Conservation (phyloP, 2,329 filamentous ascomycete species). For the Purpureocillium lavendulum region DNA sequence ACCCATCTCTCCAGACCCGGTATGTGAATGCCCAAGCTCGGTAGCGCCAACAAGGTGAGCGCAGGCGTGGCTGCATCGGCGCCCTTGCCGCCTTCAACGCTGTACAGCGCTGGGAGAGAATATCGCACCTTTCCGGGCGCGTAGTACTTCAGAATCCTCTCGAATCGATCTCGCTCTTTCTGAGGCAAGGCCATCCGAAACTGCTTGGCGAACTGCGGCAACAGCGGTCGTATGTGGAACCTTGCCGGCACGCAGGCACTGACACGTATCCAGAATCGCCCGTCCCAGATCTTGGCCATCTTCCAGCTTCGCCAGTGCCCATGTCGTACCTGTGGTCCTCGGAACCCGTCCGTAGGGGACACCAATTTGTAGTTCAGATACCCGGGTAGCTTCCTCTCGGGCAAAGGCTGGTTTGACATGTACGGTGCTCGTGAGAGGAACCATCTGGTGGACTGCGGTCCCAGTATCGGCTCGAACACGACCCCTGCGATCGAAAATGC, state of each 20-base stretch:
- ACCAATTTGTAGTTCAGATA: constrained; percentile 9
- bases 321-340: constrained; percentile 5
- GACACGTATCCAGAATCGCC: constrained; percentile 52
- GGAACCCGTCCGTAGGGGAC: neutral
- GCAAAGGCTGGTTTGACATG: constrained; percentile 25
- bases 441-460: constrained; percentile 24
- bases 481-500: constrained; percentile 32
- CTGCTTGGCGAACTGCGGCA: constrained; percentile 30
- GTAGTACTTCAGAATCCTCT: constrained; percentile 34
- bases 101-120: constrained; percentile 47
- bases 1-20: constrained; percentile 40
- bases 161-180: constrained; percentile 23
- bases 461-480: constrained; percentile 24
- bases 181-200: constrained; percentile 37
- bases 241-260: constrained; percentile 31
- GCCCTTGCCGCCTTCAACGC: constrained; percentile 20
- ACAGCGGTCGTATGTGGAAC: constrained; percentile 38
- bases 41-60: constrained; percentile 41
- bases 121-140: constrained; percentile 48
- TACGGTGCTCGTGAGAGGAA: constrained; percentile 39
- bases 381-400: constrained; percentile 15
- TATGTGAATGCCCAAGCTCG: constrained; percentile 39
- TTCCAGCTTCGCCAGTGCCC: constrained; percentile 22
- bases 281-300: constrained; percentile 41
- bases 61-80: constrained; percentile 10